phyloP scores from a whole-genome alignment of 305 asterid species.

The Fraxinus greggii region DNA sequence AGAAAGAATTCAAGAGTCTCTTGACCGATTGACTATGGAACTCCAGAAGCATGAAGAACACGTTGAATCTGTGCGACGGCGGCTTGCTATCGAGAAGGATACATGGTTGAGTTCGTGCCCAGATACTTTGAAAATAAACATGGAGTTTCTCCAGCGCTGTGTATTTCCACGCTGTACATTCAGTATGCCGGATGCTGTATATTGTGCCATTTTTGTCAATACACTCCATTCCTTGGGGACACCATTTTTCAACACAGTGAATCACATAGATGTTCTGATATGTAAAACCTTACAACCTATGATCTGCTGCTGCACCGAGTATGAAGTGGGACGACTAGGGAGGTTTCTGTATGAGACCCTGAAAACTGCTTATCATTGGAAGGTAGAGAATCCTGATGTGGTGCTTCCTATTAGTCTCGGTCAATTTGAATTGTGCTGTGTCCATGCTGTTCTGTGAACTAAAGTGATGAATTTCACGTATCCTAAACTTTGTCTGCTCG shows the following conservation, averaged over 20 bases:
- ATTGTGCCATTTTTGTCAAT: constrained; percentile 89
- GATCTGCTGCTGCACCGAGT: constrained; percentile 99
- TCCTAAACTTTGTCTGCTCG: background rate
- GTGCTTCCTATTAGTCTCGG: constrained; percentile 9
- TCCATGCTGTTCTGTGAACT: background rate
- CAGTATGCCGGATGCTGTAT: constrained; percentile 99
- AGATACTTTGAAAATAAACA: constrained; percentile 92
- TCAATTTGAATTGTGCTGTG: background rate
- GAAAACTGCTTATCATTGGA: constrained; percentile 95
- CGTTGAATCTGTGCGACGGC: constrained; percentile 85
- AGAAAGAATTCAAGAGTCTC: constrained; percentile 98
- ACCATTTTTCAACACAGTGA: constrained; percentile 97
- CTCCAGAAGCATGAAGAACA: constrained; percentile 95
- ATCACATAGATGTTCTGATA: constrained; percentile 95
- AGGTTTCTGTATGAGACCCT: constrained; percentile 89
- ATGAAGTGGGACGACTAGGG: constrained; percentile 97
- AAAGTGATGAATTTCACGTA: constrained; percentile 6
- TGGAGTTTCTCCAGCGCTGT: constrained; percentile 99
- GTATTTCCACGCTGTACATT: constrained; percentile 97
- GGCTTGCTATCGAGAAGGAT: constrained; percentile 90
- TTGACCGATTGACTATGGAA: constrained; percentile 77
- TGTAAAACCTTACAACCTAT: constrained; percentile 99
- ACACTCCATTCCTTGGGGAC: constrained; percentile 98
- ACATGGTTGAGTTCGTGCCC: constrained; percentile 99
- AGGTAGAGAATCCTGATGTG: constrained; percentile 47